Evolutionary conservation across 139 green algal species (phyloP), one percentile per base, ranked within the genome.

Genomic region (Closterium sp.): DNA sequence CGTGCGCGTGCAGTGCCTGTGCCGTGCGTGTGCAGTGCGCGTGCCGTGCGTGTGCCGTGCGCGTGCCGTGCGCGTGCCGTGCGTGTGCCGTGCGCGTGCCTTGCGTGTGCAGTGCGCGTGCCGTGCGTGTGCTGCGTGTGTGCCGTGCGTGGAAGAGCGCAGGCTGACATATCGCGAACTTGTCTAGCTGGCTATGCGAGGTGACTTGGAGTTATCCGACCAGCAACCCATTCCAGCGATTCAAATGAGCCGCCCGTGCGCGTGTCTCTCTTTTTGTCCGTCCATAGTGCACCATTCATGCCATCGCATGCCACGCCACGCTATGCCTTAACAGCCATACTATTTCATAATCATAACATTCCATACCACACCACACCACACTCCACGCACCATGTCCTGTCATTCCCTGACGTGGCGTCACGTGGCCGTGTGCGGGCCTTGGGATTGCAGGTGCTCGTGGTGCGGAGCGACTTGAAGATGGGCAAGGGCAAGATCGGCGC

Each of bases 401-500:
- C 4, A 9, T 70, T 22, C 45, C 4, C 6, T 70, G 4, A 2
- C 45, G 11, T 38, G 32, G 2, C 32, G 11, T 17, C 45, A 22
- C 50, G 38, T 24, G 50, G 50, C 50, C 50, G 50, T 73, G 50
- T 73, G 45, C 10, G 9, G 9, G 45, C 45, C 45, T 70, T 13
- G 45, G 45, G 45, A 70, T 70, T 73, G 91, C 92, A 93, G 91
- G 93, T 94, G 73, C 90, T 95, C 31, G 79, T 92, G 21, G 93
- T 95, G 85, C 31, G 93, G 22, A 94, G 87, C 30, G 93, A 95
- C 90, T 79, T 95, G 73, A 94, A 95, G 31, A 95, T 95, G 93
- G 85, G 90, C 31, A 94, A 92, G 84, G 93, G 93, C 62, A 95
- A 95, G 85, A 94, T 94, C 13, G 93, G 91, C 21, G 93, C 93